Percentiles rank a stretch among this genome's conserved stretches.
Evolutionary conservation across 176 grass and related monocot species (phyloP).

Genomic region (Musa itinerans): DNA sequence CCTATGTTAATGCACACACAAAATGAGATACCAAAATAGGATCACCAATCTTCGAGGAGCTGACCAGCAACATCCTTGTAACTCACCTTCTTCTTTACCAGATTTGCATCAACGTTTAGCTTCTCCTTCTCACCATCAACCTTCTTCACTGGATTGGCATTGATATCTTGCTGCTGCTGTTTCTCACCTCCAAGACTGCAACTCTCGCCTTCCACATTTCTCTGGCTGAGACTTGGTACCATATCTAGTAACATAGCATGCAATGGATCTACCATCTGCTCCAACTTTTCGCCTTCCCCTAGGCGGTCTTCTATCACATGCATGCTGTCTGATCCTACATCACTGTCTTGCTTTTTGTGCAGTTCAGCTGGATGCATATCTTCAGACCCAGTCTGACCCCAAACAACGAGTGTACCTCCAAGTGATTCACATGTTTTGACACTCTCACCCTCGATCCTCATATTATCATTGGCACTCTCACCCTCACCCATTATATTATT

Average conservation of each 20-base stretch:
- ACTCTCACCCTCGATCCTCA: constrained; percentile 1
- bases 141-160: constrained; percentile 41
- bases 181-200: constrained; percentile 2
- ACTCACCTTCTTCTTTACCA: constrained; percentile 81
- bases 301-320: constrained; percentile 23
- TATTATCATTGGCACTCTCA: constrained; percentile 4
- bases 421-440: constrained; percentile 18
- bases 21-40: not conserved
- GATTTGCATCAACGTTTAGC: constrained; percentile 9
- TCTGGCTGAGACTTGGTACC: constrained; percentile 59
- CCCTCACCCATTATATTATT: constrained; percentile 7
- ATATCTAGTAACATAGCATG: constrained; percentile 84
- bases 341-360: constrained; percentile 9
- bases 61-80: constrained; percentile 71
- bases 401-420: constrained; percentile 33
- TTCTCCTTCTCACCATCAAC: constrained; percentile 6
- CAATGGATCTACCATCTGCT: constrained; percentile 76
- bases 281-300: constrained; percentile 36
- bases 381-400: constrained; percentile 22
- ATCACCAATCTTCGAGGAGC: constrained; percentile 86
- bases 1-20: not conserved
- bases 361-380: not conserved
- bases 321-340: constrained; percentile 23
- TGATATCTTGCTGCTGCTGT: constrained; percentile 8
- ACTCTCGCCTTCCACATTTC: not conserved